Base-by-base conservation (phyloP, 805 yeast species). In the Ogataea naganishii region DNA sequence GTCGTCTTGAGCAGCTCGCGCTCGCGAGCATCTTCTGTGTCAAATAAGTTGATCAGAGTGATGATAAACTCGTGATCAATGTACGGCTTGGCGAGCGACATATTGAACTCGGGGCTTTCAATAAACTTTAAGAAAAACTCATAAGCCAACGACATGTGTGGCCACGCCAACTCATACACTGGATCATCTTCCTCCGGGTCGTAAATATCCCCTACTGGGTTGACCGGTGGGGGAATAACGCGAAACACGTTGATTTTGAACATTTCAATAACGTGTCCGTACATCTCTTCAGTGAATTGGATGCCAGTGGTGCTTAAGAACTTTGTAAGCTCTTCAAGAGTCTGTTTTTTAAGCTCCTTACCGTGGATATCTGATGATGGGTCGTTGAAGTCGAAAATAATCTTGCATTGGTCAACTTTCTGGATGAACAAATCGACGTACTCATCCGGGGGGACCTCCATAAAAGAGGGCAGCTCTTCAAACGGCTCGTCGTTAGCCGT, bases 141-240 rank as follows among this genome's bases (percentile, higher is more conserved):
- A 60, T 92, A 92, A 19, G 88, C 94, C 24, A 86, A 72, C 57
- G 85, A 94, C 97, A 92, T 92, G 54, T 92, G 98, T 9, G 97
- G 95, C 98, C 98, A 92, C 7, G 96, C 88, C 39, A 89, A 73
- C 53, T 92, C 97, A 45, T 77, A 75, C 22, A 92, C 94, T 3
- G 97, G 97, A 58, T 92, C 98, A 61, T 92, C 98, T 59, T 92
- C 98, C 58, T 92, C 98, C 1, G 98, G 98, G 47, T 92, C 98
- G 56, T 72, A 92, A 23, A 89, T 72, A 41, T 92, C 98, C 22
- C 98, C 98, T 26, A 88, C 72, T 5, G 97, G 97, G 53, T 92
- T 92, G 21, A 88, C 95, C 1, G 97, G 96, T 1, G 98, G 98
- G 3, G 98, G 97, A 28, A 92, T 85, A 19, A 97, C 95, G 49